Evolutionary conservation across 768 basidiomycete genomes (phyloP).

Genomic region (Cyclocybe cylindracea): DNA sequence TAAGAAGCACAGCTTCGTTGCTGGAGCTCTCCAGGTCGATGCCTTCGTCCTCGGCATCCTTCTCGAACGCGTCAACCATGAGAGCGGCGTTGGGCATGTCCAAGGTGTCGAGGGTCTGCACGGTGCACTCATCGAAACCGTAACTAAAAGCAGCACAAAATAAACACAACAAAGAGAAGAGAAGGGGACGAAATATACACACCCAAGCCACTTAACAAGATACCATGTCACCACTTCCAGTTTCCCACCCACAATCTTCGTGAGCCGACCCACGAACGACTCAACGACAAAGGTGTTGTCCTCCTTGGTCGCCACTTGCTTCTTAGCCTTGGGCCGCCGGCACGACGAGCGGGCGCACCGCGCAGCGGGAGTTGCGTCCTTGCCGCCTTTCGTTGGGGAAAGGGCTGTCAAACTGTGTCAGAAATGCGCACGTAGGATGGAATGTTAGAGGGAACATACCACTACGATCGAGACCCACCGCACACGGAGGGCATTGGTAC

Average conservation of each 20-base stretch:
- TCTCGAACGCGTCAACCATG: slow-evolving; percentile 31
- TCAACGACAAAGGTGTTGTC: slow-evolving; percentile 30
- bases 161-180: neutral
- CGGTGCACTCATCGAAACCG: slow-evolving; percentile 31
- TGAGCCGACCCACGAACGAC: slow-evolving; percentile 32
- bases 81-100: slow-evolving; percentile 19
- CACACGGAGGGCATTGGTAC: slow-evolving; percentile 48
- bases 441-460: slow-evolving; percentile 23
- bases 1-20: slow-evolving; percentile 25
- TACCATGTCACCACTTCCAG: slow-evolving; percentile 23
- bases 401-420: neutral
- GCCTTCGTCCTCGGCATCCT: slow-evolving; percentile 27
- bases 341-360: neutral
- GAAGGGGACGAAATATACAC: slow-evolving; percentile 7
- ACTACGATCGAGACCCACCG: slow-evolving; percentile 9
- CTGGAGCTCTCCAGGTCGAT: slow-evolving; percentile 23
- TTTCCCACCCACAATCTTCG: slow-evolving; percentile 22
- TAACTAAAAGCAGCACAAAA: slow-evolving; percentile 26
- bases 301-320: slow-evolving; percentile 3
- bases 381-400: neutral
- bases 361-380: neutral
- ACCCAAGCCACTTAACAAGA: slow-evolving; percentile 45
- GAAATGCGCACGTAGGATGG: neutral
- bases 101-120: slow-evolving; percentile 34
- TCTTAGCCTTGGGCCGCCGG: slow-evolving; percentile 10